Conservation (phyloP, 352 stramenopile species). For the Globisporangium camurandrum region DNA sequence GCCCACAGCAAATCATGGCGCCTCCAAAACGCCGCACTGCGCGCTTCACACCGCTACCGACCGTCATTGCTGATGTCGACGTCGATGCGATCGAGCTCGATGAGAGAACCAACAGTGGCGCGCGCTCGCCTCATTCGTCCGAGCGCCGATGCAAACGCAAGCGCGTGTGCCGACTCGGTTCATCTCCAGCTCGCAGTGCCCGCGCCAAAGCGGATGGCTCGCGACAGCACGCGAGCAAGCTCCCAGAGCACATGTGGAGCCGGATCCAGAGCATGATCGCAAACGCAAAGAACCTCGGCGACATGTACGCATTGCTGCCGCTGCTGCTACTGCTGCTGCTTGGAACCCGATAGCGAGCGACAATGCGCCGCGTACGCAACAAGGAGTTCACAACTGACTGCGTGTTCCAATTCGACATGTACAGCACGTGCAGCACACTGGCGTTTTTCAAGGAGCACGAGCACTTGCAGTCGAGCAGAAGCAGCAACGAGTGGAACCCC, state of each 20-base stretch:
- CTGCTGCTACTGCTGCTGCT: not conserved
- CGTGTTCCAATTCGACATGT: not conserved
- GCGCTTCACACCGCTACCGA: not conserved
- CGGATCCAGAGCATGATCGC: constrained; percentile 28
- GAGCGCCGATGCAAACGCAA: constrained; percentile 1
- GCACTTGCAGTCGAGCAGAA: constrained; percentile 12
- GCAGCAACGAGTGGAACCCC: constrained; percentile 1
- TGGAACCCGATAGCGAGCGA: too few relatives aligned
- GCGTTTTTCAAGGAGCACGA: constrained; percentile 67
- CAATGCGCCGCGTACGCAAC: not conserved
- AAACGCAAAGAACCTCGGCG: constrained; percentile 34
- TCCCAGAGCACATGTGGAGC: constrained; percentile 24
- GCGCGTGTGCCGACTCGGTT: not conserved
- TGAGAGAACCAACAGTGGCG: not conserved
- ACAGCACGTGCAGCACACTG: constrained; percentile 41
- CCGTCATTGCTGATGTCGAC: not conserved
- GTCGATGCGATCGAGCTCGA: not conserved
- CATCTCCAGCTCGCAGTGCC: not conserved
- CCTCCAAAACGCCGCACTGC: not conserved
- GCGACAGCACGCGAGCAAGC: constrained; percentile 1
- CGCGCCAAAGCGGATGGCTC: not conserved
- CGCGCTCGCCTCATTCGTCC: not conserved
- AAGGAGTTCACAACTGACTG: not conserved
- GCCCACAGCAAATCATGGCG: constrained; percentile 5
- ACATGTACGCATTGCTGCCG: constrained; percentile 37